Percentiles rank a stretch among this genome's conserved stretches.
phyloP scores from a whole-genome alignment of 1,139 yeast species.

The Scheffersomyces lignicola region DNA sequence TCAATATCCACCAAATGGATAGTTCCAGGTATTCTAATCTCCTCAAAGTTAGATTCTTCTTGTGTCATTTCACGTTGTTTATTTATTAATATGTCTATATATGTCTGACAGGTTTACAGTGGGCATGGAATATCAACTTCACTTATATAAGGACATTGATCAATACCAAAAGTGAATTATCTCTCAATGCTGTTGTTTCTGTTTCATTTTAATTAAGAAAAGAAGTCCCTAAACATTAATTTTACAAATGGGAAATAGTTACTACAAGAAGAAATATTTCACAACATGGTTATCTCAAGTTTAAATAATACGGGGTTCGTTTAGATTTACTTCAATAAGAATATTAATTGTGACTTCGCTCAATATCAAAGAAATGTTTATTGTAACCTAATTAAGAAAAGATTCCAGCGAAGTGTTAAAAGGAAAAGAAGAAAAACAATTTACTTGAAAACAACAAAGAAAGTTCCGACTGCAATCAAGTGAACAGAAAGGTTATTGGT shows the following conservation, averaged over 20 bases:
- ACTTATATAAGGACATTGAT: conserved; percentile 2
- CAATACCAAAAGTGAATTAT: conserved; percentile 2
- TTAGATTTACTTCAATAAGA: conserved; percentile 4
- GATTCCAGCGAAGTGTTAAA: conserved; percentile 3
- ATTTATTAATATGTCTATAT: conserved; percentile 2
- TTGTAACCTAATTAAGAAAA: conserved; percentile 2
- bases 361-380: conserved; percentile 2
- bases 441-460: conserved; percentile 1
- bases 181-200: conserved; percentile 2
- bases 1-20: conserved; percentile 22
- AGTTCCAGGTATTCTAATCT: conserved; percentile 19
- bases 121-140: conserved; percentile 4
- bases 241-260: conserved; percentile 3
- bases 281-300: conserved; percentile 2
- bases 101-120: conserved; percentile 2
- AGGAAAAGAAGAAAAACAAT: background rate
- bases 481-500: background rate
- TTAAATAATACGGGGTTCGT: conserved; percentile 3
- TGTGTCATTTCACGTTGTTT: conserved; percentile 3
- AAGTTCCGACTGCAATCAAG: conserved; percentile 1
- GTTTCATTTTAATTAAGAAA: conserved; percentile 3
- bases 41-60: conserved; percentile 4
- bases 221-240: conserved; percentile 2
- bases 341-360: conserved; percentile 1
- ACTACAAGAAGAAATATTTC: conserved; percentile 3